Evolutionary conservation across 495 filamentous ascomycete genomes (phyloP), one percentile per base, ranked within the genome.

Genomic region (Umbilicaria muhlenbergii): DNA sequence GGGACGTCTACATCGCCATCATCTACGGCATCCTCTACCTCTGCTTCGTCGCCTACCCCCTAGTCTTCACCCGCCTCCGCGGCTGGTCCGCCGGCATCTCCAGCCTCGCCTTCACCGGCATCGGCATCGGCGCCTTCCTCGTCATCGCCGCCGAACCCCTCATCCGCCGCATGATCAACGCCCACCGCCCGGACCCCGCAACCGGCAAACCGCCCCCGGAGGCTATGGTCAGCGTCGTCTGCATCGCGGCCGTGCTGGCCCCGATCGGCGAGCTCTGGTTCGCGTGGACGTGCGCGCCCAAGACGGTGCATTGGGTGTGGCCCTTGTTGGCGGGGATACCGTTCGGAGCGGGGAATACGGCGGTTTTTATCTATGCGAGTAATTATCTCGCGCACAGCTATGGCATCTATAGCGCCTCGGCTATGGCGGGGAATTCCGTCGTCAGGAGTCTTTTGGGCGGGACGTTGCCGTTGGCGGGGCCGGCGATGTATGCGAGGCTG

Each of bases 331-430:
- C 82, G 4, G 84, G 85, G 16, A 68, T 92, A 6, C 80, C 81
- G 5, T 93, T 89, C 53, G 83, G 83, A 12, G 64, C 74, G 3
- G 86, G 86, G 0, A 91, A 89, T 50, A 74, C 74, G 2, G 67
- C 76, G 3, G 74, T 79, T 41, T 93, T 92, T 58, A 85, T 91
- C 51, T 87, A 89, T 51, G 73, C 78, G 0, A 71, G 65, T 12
- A 87, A 83, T 47, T 93, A 92, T 54, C 64, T 93, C 1, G 81
- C 83, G 5, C 67, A 75, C 24, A 71, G 74, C 13, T 93, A 93
- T 54, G 84, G 81, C 28, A 73, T 85, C 39, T 89, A 79, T 52
- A 74, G 82, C 0, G 86, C 86, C 0, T 79, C 73, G 12, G 85
- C 84, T 0, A 57, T 91, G 31, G 85, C 84, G 0, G 83, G 83